Base-by-base conservation (phyloP, 306 rosid species). In the Sechiopsis laciniata region DNA sequence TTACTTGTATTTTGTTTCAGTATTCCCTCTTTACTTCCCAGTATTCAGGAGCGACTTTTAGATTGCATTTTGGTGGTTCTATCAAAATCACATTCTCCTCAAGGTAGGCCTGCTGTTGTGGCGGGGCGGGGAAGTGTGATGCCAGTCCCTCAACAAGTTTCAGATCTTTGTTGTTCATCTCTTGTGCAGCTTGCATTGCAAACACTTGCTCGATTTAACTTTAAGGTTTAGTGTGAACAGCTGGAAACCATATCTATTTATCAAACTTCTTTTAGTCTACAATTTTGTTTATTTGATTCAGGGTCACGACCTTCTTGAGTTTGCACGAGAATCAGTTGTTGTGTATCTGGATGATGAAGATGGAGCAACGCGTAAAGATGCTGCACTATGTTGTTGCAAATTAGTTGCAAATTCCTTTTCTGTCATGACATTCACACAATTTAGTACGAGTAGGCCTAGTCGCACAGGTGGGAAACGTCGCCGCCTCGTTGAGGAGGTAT, bases 291-390 rank as follows among this genome's bases (percentile, higher is more conserved):
- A 69, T 85, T 72, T 82, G 72, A 71, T 72, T 78, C 76, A 94
- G 99, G 99, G 99, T 53, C 97, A 89, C 77, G 96, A 94, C 66
- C 96, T 94, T 55, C 96, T 94, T 68, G 97, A 94, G 82, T 91
- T 94, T 86, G 97, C 96, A 42, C 87, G 96, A 73, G 95, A 87
- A 82, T 94, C 96, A 12, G 97, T 90, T 59, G 95, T 94, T 82
- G 84, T 84, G 60, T 94, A 94, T 87, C 80, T 94, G 84, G 96
- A 94, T 86, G 99, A 94, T 77, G 99, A 94, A 73, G 99, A 89
- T 76, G 90, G 96, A 81, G 88, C 88, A 64, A 87, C 92, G 35
- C 88, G 97, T 29, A 94, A 91, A 83, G 96, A 89, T 84, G 99
- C 99, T 67, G 97, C 99, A 29, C 63, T 94, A 35, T 94, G 99